Percentiles rank a stretch among this genome's conserved stretches.
Evolutionary conservation across 108 stramenopile species (phyloP).

Genomic region (Chaetoceros muelleri): DNA sequence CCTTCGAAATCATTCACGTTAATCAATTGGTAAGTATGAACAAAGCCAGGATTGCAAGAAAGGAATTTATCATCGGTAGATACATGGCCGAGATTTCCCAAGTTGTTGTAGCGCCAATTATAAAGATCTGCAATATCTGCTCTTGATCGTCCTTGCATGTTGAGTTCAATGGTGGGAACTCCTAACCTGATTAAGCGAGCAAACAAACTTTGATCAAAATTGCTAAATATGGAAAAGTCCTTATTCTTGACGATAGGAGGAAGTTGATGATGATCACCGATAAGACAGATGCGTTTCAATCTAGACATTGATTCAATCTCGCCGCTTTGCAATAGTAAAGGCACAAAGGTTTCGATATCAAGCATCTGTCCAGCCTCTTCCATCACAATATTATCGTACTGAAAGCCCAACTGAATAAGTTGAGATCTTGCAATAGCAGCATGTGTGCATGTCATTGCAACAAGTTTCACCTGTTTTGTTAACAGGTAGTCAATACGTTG

Average conservation of each 20-base stretch:
- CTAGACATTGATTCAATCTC: constrained; percentile 52
- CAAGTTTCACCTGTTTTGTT: constrained; percentile 91
- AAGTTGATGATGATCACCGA: constrained; percentile 97
- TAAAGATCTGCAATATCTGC: constrained; percentile 86
- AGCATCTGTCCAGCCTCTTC: constrained; percentile 97
- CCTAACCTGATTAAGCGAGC: constrained; percentile 85
- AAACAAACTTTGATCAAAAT: constrained; percentile 92
- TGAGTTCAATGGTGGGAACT: constrained; percentile 74
- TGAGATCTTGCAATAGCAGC: constrained; percentile 92
- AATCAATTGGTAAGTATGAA: constrained; percentile 80
- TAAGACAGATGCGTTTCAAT: constrained; percentile 89
- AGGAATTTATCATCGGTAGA: constrained; percentile 31
- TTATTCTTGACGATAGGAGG: constrained; percentile 92
- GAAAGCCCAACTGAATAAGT: constrained; percentile 86
- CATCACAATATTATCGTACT: constrained; percentile 96
- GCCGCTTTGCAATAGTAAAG: constrained; percentile 84
- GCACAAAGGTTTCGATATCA: constrained; percentile 94
- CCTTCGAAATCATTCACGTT: constrained; percentile 90
- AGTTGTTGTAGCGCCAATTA: constrained; percentile 80
- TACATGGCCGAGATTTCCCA: constrained; percentile 84
- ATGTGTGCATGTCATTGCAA: constrained; percentile 98
- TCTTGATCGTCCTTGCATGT: constrained; percentile 90
- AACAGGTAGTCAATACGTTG: constrained; percentile 92
- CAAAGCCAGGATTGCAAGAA: constrained; percentile 87
- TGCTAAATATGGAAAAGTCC: constrained; percentile 72